Evolutionary conservation across 257 asterid species (phyloP), one percentile per base, ranked within the genome.

Genomic region (Perilla frutescens): DNA sequence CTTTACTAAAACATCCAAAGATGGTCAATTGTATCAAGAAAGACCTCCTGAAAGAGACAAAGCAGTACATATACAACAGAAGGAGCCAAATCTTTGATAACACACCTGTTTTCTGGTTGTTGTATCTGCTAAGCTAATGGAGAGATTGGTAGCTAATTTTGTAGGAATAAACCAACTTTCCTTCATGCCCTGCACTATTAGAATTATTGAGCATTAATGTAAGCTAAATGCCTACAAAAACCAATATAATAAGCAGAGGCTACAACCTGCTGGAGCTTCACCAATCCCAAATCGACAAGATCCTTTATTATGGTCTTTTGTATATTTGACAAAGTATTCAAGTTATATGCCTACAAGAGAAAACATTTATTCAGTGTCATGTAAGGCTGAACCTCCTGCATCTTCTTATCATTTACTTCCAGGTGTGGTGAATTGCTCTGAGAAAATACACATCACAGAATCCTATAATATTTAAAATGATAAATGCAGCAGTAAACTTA

Each of bases 141-240:
- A 95, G 77, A 95, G 96, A 77, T 92, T 92, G 80, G 99, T 95
- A 48, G 97, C 98, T 66, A 95, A 80, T 83, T 92, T 95, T 69
- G 99, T 90, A 67, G 96, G 99, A 79, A 92, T 91, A 61, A 92
- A 95, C 99, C 99, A 95, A 80, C 97, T 81, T 76, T 92, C 98
- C 77, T 87, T 90, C 83, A 91, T 86, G 36, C 98, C 99, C 98
- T 91, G 81, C 66, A 83, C 53, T 67, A 73, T 62, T 53, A 66
- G 79, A 80, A 77, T 68, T 48, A 63, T 66, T 39, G 79, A 67
- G 34, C 61, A 26, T 76, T 40, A 67, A 51, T 32, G 54, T 66
- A 34, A 53, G 71, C 66, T 63, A 61, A 71, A 67, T 10, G 67
- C 62, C 10, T 12, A 32, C 57, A 37, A 72, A 6, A 49, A 20